phyloP scores from a whole-genome alignment of 1,139 yeast genomes.

The Geotrichum phurueaensis region DNA sequence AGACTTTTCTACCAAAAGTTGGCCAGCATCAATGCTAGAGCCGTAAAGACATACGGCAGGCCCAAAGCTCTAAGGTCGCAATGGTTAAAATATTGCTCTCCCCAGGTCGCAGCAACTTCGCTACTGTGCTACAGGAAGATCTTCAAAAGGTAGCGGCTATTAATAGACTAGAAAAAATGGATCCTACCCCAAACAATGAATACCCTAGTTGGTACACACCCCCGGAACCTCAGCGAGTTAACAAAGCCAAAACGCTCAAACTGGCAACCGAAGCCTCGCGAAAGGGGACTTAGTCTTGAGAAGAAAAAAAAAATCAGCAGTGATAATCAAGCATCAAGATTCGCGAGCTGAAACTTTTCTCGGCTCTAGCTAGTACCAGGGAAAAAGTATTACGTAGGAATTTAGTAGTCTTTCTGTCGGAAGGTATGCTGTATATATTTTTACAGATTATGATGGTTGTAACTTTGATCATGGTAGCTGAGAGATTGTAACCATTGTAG shows the following conservation, averaged over 20 bases:
- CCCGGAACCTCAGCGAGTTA: neutral
- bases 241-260: neutral
- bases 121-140: neutral
- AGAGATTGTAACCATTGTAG: neutral
- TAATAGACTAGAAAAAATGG: neutral
- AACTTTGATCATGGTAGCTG: neutral
- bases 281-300: neutral
- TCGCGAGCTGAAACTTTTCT: neutral
- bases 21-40: too few species aligned
- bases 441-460: neutral
- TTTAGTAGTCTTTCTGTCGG: neutral
- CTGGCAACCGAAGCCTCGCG: neutral
- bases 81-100: too few species aligned
- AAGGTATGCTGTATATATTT: neutral
- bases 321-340: neutral
- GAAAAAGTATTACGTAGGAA: too few species aligned
- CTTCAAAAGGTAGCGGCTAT: neutral
- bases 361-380: neutral
- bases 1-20: too few species aligned
- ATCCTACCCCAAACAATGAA: neutral
- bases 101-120: neutral
- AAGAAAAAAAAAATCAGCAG: neutral
- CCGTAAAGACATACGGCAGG: too few species aligned
- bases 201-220: neutral
- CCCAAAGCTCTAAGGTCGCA: too few species aligned